A percentile compares a stretch with the other conserved stretches of the same genome.
Evolutionary conservation across 208 protist genomes (phyloP).

Genomic region (Trypanosoma conorhini): DNA sequence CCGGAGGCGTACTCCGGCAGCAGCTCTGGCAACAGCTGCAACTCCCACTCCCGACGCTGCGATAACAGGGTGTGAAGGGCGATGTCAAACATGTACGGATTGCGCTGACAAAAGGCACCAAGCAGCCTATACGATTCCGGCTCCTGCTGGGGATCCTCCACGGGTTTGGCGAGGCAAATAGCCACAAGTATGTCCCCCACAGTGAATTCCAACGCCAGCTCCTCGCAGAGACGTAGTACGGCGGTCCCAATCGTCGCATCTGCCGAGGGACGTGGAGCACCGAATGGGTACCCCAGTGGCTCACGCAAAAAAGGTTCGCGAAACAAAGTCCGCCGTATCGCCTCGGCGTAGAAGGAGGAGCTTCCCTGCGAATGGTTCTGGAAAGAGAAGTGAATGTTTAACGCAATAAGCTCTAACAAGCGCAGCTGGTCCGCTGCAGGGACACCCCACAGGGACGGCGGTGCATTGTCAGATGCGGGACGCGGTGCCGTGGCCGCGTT

Average conservation of each 20-base stretch:
- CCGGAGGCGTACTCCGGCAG: slow-evolving; percentile 27
- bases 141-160: slow-evolving; percentile 47
- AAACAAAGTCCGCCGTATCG: slow-evolving; percentile 62
- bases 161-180: slow-evolving; percentile 49
- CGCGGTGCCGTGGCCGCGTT: neutral
- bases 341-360: slow-evolving; percentile 29
- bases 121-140: slow-evolving; percentile 46
- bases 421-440: slow-evolving; percentile 30
- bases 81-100: slow-evolving; percentile 42
- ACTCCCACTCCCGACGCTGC: slow-evolving; percentile 71
- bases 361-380: slow-evolving; percentile 37
- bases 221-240: slow-evolving; percentile 48
- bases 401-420: slow-evolving; percentile 56
- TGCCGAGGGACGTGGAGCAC: slow-evolving; percentile 36
- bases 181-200: slow-evolving; percentile 57
- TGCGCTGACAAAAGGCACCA: slow-evolving; percentile 53
- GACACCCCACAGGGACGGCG: slow-evolving; percentile 19
- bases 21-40: slow-evolving; percentile 68
- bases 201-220: slow-evolving; percentile 62
- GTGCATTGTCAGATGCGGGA: slow-evolving; percentile 4
- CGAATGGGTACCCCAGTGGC: slow-evolving; percentile 77
- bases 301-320: slow-evolving; percentile 54
- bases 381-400: slow-evolving; percentile 67
- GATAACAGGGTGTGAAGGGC: slow-evolving; percentile 49
- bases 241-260: slow-evolving; percentile 37